These are phyloP conservation scores for Juglanconis oblonga DNA, from an alignment of 2,329 filamentous ascomycete genomes.

Conservation along the genomic window DNA sequence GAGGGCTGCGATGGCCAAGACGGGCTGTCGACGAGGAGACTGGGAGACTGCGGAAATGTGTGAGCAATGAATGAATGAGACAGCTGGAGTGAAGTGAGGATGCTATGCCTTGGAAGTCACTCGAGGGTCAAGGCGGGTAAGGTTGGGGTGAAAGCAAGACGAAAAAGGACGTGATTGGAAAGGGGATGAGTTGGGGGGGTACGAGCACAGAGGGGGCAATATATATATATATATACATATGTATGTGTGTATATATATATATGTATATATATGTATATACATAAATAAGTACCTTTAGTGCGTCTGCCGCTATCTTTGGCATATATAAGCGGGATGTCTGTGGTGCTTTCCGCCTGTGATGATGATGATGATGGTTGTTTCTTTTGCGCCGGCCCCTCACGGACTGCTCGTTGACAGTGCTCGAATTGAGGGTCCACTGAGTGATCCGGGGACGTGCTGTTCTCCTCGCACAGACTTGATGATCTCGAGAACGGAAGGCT, in stretches of 20 bases:
- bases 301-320: not conserved
- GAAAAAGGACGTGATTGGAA: not conserved
- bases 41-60: not conserved
- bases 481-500: too few relatives aligned
- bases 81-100: not conserved
- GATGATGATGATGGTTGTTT: too few relatives aligned
- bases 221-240: not conserved
- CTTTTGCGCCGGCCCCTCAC: too few relatives aligned
- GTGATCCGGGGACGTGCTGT: too few relatives aligned
- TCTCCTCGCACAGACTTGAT: too few relatives aligned
- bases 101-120: not conserved
- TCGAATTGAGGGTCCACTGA: too few relatives aligned
- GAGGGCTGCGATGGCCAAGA: not conserved
- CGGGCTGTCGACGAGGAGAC: not conserved
- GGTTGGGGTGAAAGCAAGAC: not conserved
- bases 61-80: not conserved
- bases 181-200: not conserved
- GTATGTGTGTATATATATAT: not conserved
- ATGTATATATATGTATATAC: not conserved
- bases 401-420: too few relatives aligned
- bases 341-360: too few relatives aligned
- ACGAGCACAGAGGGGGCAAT: not conserved
- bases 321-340: too few relatives aligned
- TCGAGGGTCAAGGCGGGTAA: not conserved
- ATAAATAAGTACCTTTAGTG: not conserved